Conservation (phyloP, 805 yeast species). For the Ogataea polymorpha region DNA sequence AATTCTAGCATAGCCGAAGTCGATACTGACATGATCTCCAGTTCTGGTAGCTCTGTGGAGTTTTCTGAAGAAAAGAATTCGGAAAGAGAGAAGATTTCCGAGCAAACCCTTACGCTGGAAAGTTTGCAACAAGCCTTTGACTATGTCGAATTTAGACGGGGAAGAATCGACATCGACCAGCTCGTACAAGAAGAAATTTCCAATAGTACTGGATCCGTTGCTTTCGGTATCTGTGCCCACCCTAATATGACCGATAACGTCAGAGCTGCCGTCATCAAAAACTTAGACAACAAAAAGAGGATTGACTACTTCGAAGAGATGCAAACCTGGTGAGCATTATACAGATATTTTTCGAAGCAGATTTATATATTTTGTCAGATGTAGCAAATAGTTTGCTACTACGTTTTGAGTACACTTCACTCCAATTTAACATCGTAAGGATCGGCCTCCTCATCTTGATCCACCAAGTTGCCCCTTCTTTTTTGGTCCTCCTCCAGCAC, state of each 20-base stretch:
- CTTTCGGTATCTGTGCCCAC: constrained; percentile 50
- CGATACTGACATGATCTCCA: constrained; percentile 3
- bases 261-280: constrained; percentile 25
- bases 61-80: constrained; percentile 12
- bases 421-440: constrained; percentile 4
- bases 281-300: constrained; percentile 11
- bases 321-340: constrained; percentile 31
- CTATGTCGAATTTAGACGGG: constrained; percentile 41
- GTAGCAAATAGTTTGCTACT: too few species aligned
- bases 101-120: constrained; percentile 13
- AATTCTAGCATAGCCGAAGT: constrained; percentile 12
- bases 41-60: constrained; percentile 9
- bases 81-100: constrained; percentile 13
- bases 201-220: constrained; percentile 39
- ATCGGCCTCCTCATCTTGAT: constrained; percentile 17
- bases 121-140: constrained; percentile 28
- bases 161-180: constrained; percentile 39
- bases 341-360: too few species aligned
- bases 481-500: constrained; percentile 76
- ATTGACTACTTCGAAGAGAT: constrained; percentile 35
- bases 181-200: constrained; percentile 37
- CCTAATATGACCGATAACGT: constrained; percentile 37
- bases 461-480: constrained; percentile 58
- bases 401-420: too few species aligned
- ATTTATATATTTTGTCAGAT: neutral